A percentile compares a stretch with the other conserved stretches of the same genome.
phyloP scores from a whole-genome alignment of 192 early-diverging fungal genomes.

The Podila epigama region DNA sequence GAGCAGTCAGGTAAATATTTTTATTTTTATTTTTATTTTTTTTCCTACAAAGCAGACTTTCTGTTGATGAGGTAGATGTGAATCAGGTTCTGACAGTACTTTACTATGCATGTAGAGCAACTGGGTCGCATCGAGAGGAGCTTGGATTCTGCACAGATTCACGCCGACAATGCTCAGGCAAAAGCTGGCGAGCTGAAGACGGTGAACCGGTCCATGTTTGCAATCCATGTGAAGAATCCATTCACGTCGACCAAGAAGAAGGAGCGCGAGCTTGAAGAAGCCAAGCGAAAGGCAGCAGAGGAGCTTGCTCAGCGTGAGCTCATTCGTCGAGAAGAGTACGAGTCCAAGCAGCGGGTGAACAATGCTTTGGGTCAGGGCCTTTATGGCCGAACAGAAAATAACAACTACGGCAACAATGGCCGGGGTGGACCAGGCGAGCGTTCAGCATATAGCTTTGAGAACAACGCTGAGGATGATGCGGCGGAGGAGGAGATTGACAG shows the following conservation, averaged over 20 bases:
- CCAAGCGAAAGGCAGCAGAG: constrained; percentile 57
- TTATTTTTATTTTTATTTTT: not conserved
- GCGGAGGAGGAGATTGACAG: constrained; percentile 73
- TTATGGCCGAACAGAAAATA: constrained; percentile 24
- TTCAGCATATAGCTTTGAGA: constrained; percentile 71
- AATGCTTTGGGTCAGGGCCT: constrained; percentile 46
- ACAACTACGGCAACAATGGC: constrained; percentile 51
- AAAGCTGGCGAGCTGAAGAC: constrained; percentile 67
- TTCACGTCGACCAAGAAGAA: constrained; percentile 69
- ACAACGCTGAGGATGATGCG: constrained; percentile 68
- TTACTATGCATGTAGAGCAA: constrained; percentile 21
- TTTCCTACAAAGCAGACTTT: not conserved
- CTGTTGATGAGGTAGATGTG: not conserved
- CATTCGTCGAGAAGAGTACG: constrained; percentile 61
- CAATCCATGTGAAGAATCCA: constrained; percentile 71
- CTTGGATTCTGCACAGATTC: constrained; percentile 67
- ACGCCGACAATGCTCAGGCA: constrained; percentile 60
- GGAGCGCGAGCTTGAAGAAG: constrained; percentile 60
- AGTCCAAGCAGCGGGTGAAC: constrained; percentile 66
- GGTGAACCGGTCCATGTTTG: constrained; percentile 80
- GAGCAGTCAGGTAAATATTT: constrained; percentile 65
- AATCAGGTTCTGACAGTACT: not conserved
- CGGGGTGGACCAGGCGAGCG: constrained; percentile 60
- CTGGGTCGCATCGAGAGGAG: constrained; percentile 65
- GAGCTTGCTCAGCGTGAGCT: constrained; percentile 60